Evolutionary conservation across 805 yeast species (phyloP).

Genomic region (Saturnispora gosingensis): DNA sequence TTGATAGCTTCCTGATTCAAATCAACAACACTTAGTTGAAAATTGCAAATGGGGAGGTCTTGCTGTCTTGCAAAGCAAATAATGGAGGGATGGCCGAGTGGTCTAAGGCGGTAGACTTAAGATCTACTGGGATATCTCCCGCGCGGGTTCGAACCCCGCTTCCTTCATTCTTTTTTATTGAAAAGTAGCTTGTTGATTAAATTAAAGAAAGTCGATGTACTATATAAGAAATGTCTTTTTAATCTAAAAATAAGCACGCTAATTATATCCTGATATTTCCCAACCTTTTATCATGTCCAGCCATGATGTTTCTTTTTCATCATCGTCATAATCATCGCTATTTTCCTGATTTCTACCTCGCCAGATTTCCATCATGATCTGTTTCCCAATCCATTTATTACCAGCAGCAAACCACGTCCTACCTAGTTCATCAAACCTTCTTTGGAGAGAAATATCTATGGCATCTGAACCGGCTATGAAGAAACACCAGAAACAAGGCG

Average conservation of each 20-base stretch:
- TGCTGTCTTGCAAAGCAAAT: no score
- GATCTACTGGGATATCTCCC: constrained; percentile 18
- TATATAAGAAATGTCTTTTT: neutral
- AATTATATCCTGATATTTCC: constrained; percentile 33
- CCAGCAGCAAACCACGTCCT: constrained; percentile 29
- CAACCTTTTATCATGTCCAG: constrained; percentile 47
- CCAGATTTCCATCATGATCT: constrained; percentile 44
- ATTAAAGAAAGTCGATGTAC: neutral
- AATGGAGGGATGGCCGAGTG: constrained; percentile 19
- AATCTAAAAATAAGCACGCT: neutral
- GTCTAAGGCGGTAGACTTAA: constrained; percentile 19
- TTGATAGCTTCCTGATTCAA: no score
- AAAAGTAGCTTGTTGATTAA: neutral
- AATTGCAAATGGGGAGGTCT: no score
- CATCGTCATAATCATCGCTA: constrained; percentile 15
- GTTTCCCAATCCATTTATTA: constrained; percentile 47
- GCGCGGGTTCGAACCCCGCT: constrained; percentile 21
- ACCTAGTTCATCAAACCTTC: constrained; percentile 26
- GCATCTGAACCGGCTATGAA: constrained; percentile 37
- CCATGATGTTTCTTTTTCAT: constrained; percentile 34
- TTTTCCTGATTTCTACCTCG: constrained; percentile 29
- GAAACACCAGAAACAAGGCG: constrained; percentile 42
- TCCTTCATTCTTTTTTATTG: constrained; percentile 12
- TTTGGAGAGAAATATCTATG: constrained; percentile 24
- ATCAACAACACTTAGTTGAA: no score